Evolutionary conservation across 352 stramenopile genomes (phyloP), one percentile per base, ranked within the genome.

Genomic region (Phytopythium boreale): DNA sequence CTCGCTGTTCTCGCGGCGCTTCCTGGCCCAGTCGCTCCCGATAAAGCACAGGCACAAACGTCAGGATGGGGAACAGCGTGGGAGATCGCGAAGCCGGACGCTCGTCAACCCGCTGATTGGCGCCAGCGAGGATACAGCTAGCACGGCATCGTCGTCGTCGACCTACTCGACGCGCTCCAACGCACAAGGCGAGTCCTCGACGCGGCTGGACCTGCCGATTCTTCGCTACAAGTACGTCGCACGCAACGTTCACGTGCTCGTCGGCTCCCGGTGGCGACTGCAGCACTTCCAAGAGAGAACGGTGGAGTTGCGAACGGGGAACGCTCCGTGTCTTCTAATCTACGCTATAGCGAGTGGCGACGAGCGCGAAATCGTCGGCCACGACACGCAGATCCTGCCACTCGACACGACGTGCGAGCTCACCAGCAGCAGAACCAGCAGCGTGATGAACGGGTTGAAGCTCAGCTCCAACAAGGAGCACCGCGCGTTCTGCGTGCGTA

Each of bases 211-310:
- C 22, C 70, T 90, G 27, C 78, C 82, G 41, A 73, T 88, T 2
- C 56, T 91, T 22, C 69, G 77, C 4, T 63, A 64, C 56, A 69
- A 87, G 36, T 91, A 88, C 49, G 64, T 83, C 20, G 80, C 76
- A 0, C 78, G 74, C 19, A 55, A 75, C 17, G 76, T 88, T 26
- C 64, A 58, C 9, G 79, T 89, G 26, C 64, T 78, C 10, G 51
- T 82, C 11, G 80, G 80, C 1, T 77, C 77, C 0, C 73, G 78
- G 22, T 89, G 76, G 77, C 62, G 64, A 44, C 61, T 91, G 20
- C 71, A 78, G 43, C 71, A 65, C n/a, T 88, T 85, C 47, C 74
- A 79, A 46, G 60, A 69, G 56, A 71, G 70, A 31, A 75, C 65
- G 1, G 52, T 91, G 22, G 63, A 72, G 9, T 58, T 90, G 20